Evolutionary conservation across 192 early-diverging fungal species (phyloP).

Genomic region (Rhizophagus clarus): DNA sequence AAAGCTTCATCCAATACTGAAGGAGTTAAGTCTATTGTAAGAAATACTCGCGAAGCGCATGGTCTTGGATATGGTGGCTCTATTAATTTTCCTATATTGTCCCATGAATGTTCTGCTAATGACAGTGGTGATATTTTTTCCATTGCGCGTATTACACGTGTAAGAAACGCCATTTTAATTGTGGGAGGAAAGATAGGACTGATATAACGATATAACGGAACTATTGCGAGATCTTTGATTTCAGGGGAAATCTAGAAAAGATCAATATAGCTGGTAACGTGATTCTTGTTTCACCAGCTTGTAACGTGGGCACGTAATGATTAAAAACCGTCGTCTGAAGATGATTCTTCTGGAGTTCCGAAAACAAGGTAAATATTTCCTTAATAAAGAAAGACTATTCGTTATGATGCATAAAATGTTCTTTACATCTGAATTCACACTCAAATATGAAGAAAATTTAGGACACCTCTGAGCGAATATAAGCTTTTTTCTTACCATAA

Average conservation of each 20-base stretch:
- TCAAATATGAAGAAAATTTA: not conserved
- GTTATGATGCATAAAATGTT: not conserved
- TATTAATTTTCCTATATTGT: constrained; percentile 90
- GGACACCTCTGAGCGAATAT: not conserved
- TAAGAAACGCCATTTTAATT: constrained; percentile 31
- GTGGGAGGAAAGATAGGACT: not conserved
- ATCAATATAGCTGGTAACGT: too few species aligned
- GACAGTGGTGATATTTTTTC: constrained; percentile 83
- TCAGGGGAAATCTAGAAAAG: too few species aligned
- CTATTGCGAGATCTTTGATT: too few species aligned
- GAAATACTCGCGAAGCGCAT: constrained; percentile 62
- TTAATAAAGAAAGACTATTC: not conserved
- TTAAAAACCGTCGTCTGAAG: too few species aligned
- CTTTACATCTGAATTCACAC: not conserved
- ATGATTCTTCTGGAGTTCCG: not conserved
- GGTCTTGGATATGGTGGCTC: constrained; percentile 83
- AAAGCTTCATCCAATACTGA: constrained; percentile 76
- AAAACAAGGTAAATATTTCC: not conserved
- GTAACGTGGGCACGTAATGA: too few species aligned
- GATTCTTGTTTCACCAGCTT: too few species aligned
- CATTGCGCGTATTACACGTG: constrained; percentile 66
- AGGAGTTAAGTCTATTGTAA: constrained; percentile 91
- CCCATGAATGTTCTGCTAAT: constrained; percentile 83
- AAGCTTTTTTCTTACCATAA: not conserved
- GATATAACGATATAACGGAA: too few species aligned